Evolutionary conservation across 768 basidiomycete species (phyloP).

Genomic region (Mycena alexandri): DNA sequence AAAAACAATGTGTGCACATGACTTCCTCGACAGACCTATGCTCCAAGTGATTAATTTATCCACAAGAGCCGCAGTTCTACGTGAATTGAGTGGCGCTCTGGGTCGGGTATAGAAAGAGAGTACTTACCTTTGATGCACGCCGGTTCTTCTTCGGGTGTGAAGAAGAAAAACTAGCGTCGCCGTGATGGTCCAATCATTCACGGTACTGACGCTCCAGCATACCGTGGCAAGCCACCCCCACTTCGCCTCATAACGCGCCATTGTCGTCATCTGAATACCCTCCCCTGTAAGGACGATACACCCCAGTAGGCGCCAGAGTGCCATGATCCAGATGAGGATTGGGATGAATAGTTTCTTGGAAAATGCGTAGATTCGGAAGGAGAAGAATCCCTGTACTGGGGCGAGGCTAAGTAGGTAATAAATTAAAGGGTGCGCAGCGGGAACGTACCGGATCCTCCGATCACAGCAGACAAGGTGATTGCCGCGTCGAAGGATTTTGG

Average conservation of each 20-base stretch:
- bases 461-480: not conserved
- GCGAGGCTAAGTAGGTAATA: not conserved
- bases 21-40: not conserved
- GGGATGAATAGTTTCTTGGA: not conserved
- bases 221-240: not conserved
- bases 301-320: not conserved
- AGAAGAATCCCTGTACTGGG: conserved; percentile 1
- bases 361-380: not conserved
- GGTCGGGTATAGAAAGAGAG: not conserved
- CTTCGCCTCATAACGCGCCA: not conserved
- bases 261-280: not conserved
- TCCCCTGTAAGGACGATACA: not conserved
- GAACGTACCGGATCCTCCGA: not conserved
- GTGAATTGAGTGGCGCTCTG: too few species aligned
- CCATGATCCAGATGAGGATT: not conserved
- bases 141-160: not conserved
- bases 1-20: not conserved
- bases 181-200: not conserved
- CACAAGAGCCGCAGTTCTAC: not conserved
- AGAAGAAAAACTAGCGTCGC: not conserved
- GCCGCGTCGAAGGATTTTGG: not conserved
- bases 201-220: not conserved
- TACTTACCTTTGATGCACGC: not conserved
- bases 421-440: not conserved
- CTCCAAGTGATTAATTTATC: not conserved